Conservation (phyloP, 805 yeast genomes). For the Yarrowia sp. region DNA sequence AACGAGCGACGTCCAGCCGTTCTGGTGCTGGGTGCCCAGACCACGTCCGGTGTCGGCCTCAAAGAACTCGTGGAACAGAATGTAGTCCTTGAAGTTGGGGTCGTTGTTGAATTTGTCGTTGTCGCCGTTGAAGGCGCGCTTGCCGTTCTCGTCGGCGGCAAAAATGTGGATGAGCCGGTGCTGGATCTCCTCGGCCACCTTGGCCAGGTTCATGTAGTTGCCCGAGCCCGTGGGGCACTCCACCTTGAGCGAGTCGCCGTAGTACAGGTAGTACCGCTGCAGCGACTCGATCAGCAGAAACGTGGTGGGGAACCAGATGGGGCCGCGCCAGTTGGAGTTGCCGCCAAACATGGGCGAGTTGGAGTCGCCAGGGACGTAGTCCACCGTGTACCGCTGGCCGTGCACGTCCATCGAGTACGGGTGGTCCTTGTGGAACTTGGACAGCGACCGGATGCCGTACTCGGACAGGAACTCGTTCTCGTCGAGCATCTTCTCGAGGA, state of each 20-base stretch:
- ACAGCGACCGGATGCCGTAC: constrained; percentile 83
- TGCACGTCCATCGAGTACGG: constrained; percentile 83
- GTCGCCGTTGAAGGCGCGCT: constrained; percentile 74
- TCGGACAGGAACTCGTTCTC: constrained; percentile 81
- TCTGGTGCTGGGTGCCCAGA: constrained; percentile 88
- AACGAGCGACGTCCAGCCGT: constrained; percentile 94
- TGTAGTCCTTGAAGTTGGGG: constrained; percentile 67
- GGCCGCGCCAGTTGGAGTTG: constrained; percentile 96
- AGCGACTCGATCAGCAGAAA: constrained; percentile 81
- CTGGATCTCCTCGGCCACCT: constrained; percentile 86
- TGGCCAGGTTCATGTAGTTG: constrained; percentile 69
- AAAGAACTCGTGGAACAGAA: constrained; percentile 82
- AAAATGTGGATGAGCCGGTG: constrained; percentile 79
- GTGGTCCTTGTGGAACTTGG: constrained; percentile 78
- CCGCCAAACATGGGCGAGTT: constrained; percentile 96
- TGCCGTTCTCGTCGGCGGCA: constrained; percentile 59
- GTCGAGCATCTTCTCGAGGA: constrained; percentile 77
- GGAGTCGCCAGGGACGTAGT: constrained; percentile 82
- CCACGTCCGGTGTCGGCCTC: constrained; percentile 96
- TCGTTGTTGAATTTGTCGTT: constrained; percentile 51
- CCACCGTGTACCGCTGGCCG: constrained; percentile 66
- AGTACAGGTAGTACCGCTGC: constrained; percentile 82
- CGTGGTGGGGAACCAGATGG: constrained; percentile 94
- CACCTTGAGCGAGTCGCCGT: constrained; percentile 79
- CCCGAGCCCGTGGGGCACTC: constrained; percentile 90